These are phyloP conservation scores for Meredithiella fracta DNA, from an alignment of 2,329 filamentous ascomycete species.

Conservation along the genomic window DNA sequence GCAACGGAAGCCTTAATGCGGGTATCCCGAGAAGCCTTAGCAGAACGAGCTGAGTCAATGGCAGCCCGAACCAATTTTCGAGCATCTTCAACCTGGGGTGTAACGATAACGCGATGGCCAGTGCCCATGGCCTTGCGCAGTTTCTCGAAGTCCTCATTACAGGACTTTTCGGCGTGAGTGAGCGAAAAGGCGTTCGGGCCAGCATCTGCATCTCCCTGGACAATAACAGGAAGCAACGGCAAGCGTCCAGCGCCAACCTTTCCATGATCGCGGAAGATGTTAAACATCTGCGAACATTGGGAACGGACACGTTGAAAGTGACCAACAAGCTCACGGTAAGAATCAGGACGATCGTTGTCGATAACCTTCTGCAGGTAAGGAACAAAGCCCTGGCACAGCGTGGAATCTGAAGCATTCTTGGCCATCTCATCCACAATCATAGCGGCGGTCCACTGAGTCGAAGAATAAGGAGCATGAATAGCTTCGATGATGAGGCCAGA, in stretches of 20 bases:
- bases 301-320: conserved; percentile 79
- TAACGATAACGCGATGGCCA: conserved; percentile 70
- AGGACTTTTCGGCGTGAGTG: conserved; percentile 70
- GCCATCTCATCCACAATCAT: conserved; percentile 84
- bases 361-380: conserved; percentile 56
- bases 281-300: conserved; percentile 78
- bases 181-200: conserved; percentile 88
- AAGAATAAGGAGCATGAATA: conserved; percentile 59
- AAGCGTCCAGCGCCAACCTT: conserved; percentile 62
- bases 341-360: conserved; percentile 61
- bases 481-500: conserved; percentile 40
- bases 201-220: conserved; percentile 83
- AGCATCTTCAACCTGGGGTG: conserved; percentile 63
- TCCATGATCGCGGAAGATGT: conserved; percentile 80
- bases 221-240: conserved; percentile 71
- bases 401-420: conserved; percentile 32
- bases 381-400: conserved; percentile 40
- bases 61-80: conserved; percentile 51
- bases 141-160: conserved; percentile 70
- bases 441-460: conserved; percentile 68
- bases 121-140: conserved; percentile 80
- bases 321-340: conserved; percentile 80
- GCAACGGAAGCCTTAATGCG: conserved; percentile 77
- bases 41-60: conserved; percentile 60
- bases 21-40: conserved; percentile 70